A percentile compares a stretch with the other conserved stretches of the same genome.
Evolutionary conservation across 1,284 basidiomycete genomes (phyloP).

Genomic region (Tylopilus sp.): DNA sequence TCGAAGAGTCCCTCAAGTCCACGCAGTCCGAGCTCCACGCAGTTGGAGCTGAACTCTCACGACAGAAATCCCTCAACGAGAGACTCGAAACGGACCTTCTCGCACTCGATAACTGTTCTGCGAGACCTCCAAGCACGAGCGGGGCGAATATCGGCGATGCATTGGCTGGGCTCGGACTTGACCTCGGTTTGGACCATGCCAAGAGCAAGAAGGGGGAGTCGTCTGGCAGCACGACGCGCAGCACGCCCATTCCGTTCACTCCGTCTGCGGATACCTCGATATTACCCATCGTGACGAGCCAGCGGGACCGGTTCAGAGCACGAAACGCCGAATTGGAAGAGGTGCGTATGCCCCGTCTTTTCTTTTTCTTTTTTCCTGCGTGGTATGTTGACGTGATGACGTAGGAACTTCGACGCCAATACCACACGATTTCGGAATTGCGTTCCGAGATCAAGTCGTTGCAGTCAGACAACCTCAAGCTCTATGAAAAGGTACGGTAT

Average conservation of each 20-base stretch:
- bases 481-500: constrained; percentile 96
- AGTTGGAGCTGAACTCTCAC: constrained; percentile 66
- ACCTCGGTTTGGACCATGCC: constrained; percentile 14
- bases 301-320: constrained; percentile 92
- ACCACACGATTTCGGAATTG: constrained; percentile 88
- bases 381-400: constrained; percentile 1
- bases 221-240: constrained; percentile 38
- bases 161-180: constrained; percentile 71
- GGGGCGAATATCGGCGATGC: constrained; percentile 42
- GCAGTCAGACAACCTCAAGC: constrained; percentile 89
- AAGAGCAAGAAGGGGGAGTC: constrained; percentile 22
- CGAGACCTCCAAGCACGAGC: constrained; percentile 20
- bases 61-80: constrained; percentile 79
- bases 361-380: neutral
- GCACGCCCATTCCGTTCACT: constrained; percentile 64
- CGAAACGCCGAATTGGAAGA: constrained; percentile 97
- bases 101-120: constrained; percentile 58
- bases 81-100: constrained; percentile 89
- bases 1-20: constrained; percentile 63
- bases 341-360: constrained; percentile 38
- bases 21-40: constrained; percentile 57
- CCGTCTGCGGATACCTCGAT: constrained; percentile 85
- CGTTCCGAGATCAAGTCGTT: constrained; percentile 84
- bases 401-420: constrained; percentile 90
- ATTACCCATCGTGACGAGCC: constrained; percentile 93